Evolutionary conservation across 2,329 filamentous ascomycete species (phyloP).

Genomic region (Lasiodiplodia sp.): DNA sequence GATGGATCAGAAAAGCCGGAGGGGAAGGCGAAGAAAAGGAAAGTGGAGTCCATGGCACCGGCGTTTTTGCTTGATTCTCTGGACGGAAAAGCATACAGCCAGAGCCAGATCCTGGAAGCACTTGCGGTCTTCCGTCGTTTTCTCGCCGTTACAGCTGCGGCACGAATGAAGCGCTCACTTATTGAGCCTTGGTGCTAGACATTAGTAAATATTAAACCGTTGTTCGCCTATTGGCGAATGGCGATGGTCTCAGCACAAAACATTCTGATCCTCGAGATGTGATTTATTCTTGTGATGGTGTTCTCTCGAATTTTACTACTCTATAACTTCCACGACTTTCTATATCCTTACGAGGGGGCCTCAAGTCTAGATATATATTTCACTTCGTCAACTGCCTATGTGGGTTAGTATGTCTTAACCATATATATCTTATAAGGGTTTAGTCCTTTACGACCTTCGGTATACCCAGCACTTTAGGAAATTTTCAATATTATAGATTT

Average conservation of each 20-base stretch:
- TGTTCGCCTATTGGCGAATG: background rate
- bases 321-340: no score
- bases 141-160: constrained; percentile 35
- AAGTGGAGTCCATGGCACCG: constrained; percentile 7
- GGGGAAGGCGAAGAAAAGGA: background rate
- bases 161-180: constrained; percentile 25
- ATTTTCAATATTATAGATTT: no score
- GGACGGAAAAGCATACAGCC: constrained; percentile 21
- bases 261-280: background rate
- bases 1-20: background rate
- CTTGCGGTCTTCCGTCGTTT: constrained; percentile 36
- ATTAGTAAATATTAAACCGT: constrained; percentile 19
- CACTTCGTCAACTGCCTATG: no score
- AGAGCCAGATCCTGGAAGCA: constrained; percentile 2
- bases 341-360: no score
- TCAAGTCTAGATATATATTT: no score
- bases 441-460: no score
- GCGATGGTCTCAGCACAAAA: constrained; percentile 8
- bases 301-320: no score
- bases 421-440: no score
- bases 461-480: no score
- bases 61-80: constrained; percentile 17
- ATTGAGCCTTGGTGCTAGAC: background rate
- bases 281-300: background rate
- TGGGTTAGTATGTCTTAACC: no score